These are phyloP conservation scores for Mortierella sp. DNA, from an alignment of 371 early-diverging fungal species.

Conservation along the genomic window DNA sequence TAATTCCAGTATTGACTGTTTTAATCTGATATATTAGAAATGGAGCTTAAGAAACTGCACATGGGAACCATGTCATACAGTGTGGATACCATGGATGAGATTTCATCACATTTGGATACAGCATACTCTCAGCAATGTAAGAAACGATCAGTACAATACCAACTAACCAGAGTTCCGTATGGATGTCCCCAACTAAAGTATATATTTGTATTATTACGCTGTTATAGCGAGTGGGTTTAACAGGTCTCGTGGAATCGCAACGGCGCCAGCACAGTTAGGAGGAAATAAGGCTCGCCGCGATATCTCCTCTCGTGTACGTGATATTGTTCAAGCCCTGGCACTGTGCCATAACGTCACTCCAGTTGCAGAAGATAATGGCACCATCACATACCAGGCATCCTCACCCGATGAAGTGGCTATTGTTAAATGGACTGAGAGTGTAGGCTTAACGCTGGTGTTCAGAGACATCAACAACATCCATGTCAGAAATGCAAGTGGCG, in stretches of 20 bases:
- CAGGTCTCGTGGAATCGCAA: constrained; percentile 37
- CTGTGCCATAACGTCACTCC: constrained; percentile 94
- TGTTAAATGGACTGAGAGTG: constrained; percentile 94
- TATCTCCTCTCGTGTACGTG: constrained; percentile 80
- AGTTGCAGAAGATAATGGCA: constrained; percentile 65
- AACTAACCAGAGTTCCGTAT: neutral
- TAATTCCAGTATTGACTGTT: neutral
- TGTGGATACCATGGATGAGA: constrained; percentile 91
- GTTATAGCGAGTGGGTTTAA: constrained; percentile 45
- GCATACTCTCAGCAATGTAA: constrained; percentile 65
- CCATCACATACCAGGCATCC: constrained; percentile 94
- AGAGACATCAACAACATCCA: constrained; percentile 83
- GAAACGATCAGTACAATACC: neutral
- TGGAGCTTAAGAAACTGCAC: constrained; percentile 98
- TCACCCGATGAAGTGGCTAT: constrained; percentile 99
- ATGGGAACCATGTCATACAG: constrained; percentile 97
- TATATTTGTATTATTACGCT: neutral
- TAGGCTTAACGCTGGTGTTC: constrained; percentile 88
- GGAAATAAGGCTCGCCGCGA: constrained; percentile 74
- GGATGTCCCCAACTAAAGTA: neutral
- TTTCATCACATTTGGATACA: constrained; percentile 72
- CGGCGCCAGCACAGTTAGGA: constrained; percentile 34
- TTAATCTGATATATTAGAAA: constrained; percentile 68
- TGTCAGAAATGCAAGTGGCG: constrained; percentile 69
- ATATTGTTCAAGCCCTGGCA: constrained; percentile 89